phyloP scores from a whole-genome alignment of 306 rosid species.

The Dalbergia cultrata region DNA sequence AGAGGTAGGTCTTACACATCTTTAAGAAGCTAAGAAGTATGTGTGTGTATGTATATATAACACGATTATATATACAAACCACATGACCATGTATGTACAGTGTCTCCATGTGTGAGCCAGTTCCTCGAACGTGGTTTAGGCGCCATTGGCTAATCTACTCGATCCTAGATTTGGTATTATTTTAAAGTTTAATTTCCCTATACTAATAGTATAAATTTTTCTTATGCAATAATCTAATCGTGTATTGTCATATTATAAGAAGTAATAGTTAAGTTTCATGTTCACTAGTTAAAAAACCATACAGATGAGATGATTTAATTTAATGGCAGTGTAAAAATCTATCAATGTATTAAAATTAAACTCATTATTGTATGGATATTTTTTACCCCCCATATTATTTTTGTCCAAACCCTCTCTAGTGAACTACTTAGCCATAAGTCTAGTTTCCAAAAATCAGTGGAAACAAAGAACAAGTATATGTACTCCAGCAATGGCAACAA shows the following conservation, averaged over 20 bases:
- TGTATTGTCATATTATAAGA: too few species aligned
- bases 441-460: conserved; percentile 13
- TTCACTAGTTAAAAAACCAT: too few species aligned
- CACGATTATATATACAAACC: conserved; percentile 13
- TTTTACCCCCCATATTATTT: not conserved
- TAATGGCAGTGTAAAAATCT: too few species aligned
- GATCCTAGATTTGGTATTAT: not conserved
- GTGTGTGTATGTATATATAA: too few species aligned
- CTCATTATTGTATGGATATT: conserved; percentile 5
- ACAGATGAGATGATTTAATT: too few species aligned
- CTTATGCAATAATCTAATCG: too few species aligned
- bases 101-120: conserved; percentile 4
- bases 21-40: too few species aligned
- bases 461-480: not conserved
- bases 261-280: too few species aligned
- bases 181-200: too few species aligned
- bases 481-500: conserved; percentile 13
- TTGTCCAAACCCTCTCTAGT: not conserved
- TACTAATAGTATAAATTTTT: too few species aligned
- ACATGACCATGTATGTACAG: not conserved
- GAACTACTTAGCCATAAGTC: not conserved
- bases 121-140: conserved; percentile 15
- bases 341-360: too few species aligned
- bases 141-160: conserved; percentile 27
- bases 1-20: not conserved